phyloP scores from a whole-genome alignment of 345 rosid genomes.

The Populus alba region DNA sequence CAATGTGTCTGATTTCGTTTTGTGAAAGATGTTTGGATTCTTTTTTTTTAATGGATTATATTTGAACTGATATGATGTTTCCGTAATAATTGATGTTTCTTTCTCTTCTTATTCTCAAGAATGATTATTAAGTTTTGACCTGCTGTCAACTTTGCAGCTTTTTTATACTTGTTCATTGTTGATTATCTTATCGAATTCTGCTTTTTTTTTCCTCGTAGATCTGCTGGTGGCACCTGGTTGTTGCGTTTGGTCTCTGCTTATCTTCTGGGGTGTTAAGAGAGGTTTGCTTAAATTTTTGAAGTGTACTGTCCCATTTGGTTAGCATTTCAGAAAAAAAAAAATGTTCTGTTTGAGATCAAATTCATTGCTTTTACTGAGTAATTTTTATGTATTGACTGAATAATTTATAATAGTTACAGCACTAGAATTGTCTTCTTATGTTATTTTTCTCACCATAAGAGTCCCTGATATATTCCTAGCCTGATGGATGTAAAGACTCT shows the following conservation, averaged over 20 bases:
- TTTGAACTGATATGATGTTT: background rate
- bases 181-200: background rate
- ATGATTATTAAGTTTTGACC: background rate
- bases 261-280: background rate
- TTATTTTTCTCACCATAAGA: background rate
- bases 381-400: background rate
- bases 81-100: background rate
- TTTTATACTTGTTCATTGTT: background rate
- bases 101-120: background rate
- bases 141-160: background rate
- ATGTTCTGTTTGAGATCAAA: background rate
- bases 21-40: background rate
- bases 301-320: background rate
- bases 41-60: background rate
- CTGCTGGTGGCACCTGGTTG: background rate
- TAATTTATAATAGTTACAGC: background rate
- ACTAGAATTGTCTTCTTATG: background rate
- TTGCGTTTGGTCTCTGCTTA: background rate
- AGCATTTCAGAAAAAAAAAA: background rate
- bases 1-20: background rate
- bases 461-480: background rate
- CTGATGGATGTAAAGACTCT: background rate
- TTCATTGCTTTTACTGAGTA: background rate
- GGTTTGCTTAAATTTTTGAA: constrained; percentile 1
- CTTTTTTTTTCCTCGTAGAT: background rate